Percentiles rank a stretch among this genome's conserved stretches.
Conservation (phyloP, 78 protist species). For the Protostelium mycophagum region DNA sequence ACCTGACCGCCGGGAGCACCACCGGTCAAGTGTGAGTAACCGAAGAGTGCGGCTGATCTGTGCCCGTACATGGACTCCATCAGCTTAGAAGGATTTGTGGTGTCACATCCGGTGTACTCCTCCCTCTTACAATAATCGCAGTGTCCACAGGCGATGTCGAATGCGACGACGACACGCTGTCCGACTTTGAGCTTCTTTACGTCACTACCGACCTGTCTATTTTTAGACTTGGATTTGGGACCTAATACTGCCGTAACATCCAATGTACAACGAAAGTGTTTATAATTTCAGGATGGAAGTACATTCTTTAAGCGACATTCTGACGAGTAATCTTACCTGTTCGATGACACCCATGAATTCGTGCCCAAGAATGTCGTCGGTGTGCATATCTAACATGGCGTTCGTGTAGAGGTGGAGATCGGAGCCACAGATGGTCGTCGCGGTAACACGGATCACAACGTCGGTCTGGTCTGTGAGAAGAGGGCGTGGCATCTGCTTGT, state of each 20-base stretch:
- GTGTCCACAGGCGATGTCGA: conserved; percentile 6
- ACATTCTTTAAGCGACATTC: no score
- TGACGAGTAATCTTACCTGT: no score
- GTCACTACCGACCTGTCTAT: conserved; percentile 24
- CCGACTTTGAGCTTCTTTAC: conserved; percentile 10
- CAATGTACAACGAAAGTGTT: no score
- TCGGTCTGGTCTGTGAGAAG: conserved; percentile 1
- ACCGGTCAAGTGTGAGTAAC: conserved; percentile 24
- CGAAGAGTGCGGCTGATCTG: conserved; percentile 16
- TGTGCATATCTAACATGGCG: conserved; percentile 17
- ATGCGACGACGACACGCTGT: conserved; percentile 2
- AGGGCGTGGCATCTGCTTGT: neutral
- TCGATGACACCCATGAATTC: conserved; percentile 18
- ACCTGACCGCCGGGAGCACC: neutral
- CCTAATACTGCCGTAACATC: neutral
- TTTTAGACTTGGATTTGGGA: neutral
- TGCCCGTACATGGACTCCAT: conserved; percentile 36
- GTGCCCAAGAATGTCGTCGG: conserved; percentile 36
- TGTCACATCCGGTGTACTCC: conserved; percentile 20
- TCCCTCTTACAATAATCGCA: conserved; percentile 18
- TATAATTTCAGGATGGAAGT: no score
- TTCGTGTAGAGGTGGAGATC: conserved; percentile 20
- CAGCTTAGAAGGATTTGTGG: conserved; percentile 11
- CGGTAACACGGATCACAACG: conserved; percentile 12
- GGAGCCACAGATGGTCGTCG: conserved; percentile 31